These are phyloP conservation scores for Ambrosiella cleistominuta DNA, from an alignment of 2,329 filamentous ascomycete genomes.

Conservation along the genomic window DNA sequence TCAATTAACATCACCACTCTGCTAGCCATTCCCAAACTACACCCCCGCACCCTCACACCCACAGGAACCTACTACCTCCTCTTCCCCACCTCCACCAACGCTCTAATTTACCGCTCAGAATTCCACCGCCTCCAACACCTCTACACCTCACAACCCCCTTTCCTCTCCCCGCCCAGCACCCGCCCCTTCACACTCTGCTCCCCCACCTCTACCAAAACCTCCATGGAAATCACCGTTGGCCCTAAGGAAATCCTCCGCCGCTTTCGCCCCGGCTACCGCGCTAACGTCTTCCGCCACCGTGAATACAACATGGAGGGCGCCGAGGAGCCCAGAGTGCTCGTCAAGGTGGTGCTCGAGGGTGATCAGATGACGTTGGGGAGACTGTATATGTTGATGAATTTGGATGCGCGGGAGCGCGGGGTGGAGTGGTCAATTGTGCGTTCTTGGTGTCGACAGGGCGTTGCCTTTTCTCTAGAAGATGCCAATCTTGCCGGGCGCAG, in stretches of 20 bases:
- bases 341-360: slow-evolving; percentile 20
- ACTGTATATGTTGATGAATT: slow-evolving; percentile 23
- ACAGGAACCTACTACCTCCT: slow-evolving; percentile 51
- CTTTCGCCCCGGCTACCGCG: slow-evolving; percentile 12
- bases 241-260: slow-evolving; percentile 7
- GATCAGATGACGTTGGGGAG: slow-evolving; percentile 17
- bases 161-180: slow-evolving; percentile 26
- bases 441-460: slow-evolving; percentile 12
- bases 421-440: slow-evolving; percentile 15
- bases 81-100: slow-evolving; percentile 43
- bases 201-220: slow-evolving; percentile 10
- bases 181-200: slow-evolving; percentile 7
- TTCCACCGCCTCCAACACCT: slow-evolving; percentile 21
- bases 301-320: slow-evolving; percentile 9
- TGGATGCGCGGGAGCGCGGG: slow-evolving; percentile 25
- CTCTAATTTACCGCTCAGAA: slow-evolving; percentile 37
- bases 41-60: slow-evolving; percentile 44
- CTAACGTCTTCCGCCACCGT: slow-evolving; percentile 10
- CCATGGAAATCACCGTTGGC: slow-evolving; percentile 12
- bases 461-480: slow-evolving; percentile 9
- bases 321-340: slow-evolving; percentile 14
- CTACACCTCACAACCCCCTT: slow-evolving; percentile 18
- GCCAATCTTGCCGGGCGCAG: slow-evolving; percentile 7
- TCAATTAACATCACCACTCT: slow-evolving; percentile 11
- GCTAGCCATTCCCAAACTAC: slow-evolving; percentile 45